phyloP scores from a whole-genome alignment of 1,139 yeast genomes.

The Yamadazyma triangularis region DNA sequence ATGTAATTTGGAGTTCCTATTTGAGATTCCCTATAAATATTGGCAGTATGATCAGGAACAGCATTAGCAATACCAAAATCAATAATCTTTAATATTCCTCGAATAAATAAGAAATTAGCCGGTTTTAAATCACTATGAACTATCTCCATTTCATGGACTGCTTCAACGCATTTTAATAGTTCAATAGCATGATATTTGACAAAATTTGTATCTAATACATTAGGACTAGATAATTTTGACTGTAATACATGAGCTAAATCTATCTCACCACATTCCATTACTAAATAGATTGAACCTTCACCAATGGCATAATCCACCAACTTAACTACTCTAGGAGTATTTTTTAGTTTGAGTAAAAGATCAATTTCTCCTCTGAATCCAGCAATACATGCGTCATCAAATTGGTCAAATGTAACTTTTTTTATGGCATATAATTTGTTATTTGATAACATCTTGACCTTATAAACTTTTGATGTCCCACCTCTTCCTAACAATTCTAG shows the following conservation, averaged over 20 bases:
- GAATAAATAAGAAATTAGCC: slow-evolving; percentile 86
- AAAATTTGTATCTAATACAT: slow-evolving; percentile 67
- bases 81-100: slow-evolving; percentile 79
- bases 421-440: slow-evolving; percentile 74
- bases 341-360: slow-evolving; percentile 55
- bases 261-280: slow-evolving; percentile 95
- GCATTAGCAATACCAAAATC: slow-evolving; percentile 97
- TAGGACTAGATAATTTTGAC: slow-evolving; percentile 38
- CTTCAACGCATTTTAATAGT: slow-evolving; percentile 75
- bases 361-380: slow-evolving; percentile 92
- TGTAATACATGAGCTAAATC: slow-evolving; percentile 83
- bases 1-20: slow-evolving; percentile 96
- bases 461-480: slow-evolving; percentile 90
- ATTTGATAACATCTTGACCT: slow-evolving; percentile 54
- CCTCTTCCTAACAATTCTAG: slow-evolving; percentile 85
- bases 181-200: slow-evolving; percentile 80
- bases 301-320: slow-evolving; percentile 70
- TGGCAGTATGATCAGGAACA: slow-evolving; percentile 88
- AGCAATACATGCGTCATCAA: slow-evolving; percentile 65
- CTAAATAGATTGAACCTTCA: slow-evolving; percentile 60
- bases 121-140: slow-evolving; percentile 96
- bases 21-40: slow-evolving; percentile 84
- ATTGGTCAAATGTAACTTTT: slow-evolving; percentile 74
- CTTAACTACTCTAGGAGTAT: slow-evolving; percentile 71
- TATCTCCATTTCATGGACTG: slow-evolving; percentile 83